Conservation (phyloP, 495 filamentous ascomycete genomes). For the Hypomontagnella submonticulosa region DNA sequence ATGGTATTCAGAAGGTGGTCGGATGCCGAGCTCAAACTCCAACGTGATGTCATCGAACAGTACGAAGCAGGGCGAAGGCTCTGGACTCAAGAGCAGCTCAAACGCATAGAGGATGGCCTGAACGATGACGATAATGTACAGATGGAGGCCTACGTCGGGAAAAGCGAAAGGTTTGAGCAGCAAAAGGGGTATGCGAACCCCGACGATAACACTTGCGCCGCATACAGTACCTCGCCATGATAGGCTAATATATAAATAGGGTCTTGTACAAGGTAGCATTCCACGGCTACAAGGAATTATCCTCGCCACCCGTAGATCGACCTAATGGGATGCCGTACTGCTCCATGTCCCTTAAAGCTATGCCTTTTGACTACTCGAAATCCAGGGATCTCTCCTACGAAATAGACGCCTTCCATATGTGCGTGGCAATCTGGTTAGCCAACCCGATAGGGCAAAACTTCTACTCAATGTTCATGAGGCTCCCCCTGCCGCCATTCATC, state of each 20-base stretch:
- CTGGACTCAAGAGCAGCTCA: constrained; percentile 27
- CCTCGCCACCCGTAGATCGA: constrained; percentile 11
- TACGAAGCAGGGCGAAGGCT: constrained; percentile 25
- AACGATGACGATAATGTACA: not conserved
- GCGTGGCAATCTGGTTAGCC: constrained; percentile 3
- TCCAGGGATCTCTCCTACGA: not conserved
- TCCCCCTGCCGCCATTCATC: constrained; percentile 27
- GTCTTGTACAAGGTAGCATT: constrained; percentile 21
- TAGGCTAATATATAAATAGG: constrained; percentile 14
- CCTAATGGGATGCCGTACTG: constrained; percentile 22
- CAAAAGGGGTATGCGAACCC: constrained; percentile 6
- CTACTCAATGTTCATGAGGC: constrained; percentile 30
- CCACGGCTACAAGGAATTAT: constrained; percentile 27
- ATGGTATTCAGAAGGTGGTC: constrained; percentile 13
- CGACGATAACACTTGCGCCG: not conserved
- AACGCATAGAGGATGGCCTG: constrained; percentile 14
- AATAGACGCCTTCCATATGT: not conserved
- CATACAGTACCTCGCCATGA: too few relatives aligned
- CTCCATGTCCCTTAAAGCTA: constrained; percentile 17
- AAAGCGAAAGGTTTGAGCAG: not conserved
- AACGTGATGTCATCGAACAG: constrained; percentile 29
- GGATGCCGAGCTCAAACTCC: constrained; percentile 28
- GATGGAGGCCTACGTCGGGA: constrained; percentile 10
- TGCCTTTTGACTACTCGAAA: constrained; percentile 8
- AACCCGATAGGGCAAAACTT: constrained; percentile 21